These are phyloP conservation scores for Paspalum notatum DNA, from an alignment of 176 grass and related monocot genomes.

Conservation along the genomic window DNA sequence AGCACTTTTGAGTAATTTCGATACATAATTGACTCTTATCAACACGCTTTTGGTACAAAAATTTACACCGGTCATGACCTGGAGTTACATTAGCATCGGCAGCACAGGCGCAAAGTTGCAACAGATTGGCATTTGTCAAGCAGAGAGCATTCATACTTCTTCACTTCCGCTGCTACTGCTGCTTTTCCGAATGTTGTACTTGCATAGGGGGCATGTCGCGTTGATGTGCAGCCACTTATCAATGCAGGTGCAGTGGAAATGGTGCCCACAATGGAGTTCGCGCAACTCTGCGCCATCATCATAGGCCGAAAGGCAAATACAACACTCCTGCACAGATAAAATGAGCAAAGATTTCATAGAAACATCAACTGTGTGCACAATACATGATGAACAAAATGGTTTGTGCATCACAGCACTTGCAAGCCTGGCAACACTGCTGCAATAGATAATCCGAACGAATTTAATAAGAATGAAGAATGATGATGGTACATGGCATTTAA, in stretches of 20 bases:
- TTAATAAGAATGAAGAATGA: neutral
- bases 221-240: conserved; percentile 89
- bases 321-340: conserved; percentile 65
- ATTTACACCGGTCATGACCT: conserved; percentile 48
- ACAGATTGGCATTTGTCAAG: conserved; percentile 24
- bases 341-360: conserved; percentile 8
- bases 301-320: conserved; percentile 71
- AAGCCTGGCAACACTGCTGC: neutral
- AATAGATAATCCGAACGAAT: neutral
- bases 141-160: conserved; percentile 48
- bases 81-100: conserved; percentile 40
- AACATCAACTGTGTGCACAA: neutral
- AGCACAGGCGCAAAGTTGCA: neutral
- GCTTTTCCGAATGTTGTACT: conserved; percentile 79
- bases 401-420: neutral
- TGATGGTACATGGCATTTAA: neutral
- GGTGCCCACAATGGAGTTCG: conserved; percentile 78
- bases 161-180: conserved; percentile 66
- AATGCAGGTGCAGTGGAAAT: conserved; percentile 80
- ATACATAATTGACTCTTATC: conserved; percentile 37
- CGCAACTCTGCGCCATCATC: conserved; percentile 79
- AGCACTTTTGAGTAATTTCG: conserved; percentile 32
- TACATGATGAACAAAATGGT: neutral
- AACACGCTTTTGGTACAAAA: conserved; percentile 48
- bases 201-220: conserved; percentile 81